Conservation (phyloP, 371 early-diverging fungal species). For the Gilbertella persicaria region DNA sequence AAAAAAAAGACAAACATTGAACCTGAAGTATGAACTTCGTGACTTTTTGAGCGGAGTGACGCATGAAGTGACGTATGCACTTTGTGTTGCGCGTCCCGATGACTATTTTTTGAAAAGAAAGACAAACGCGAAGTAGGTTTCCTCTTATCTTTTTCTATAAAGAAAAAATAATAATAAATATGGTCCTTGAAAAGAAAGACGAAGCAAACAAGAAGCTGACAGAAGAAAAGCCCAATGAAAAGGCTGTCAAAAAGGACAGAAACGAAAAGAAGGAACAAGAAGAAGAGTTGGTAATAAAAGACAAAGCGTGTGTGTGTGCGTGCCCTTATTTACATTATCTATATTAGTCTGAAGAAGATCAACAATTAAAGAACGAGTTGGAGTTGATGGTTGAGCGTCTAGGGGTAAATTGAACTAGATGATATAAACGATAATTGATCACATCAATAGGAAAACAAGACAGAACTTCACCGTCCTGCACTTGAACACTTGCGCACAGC, state of each 20-base stretch:
- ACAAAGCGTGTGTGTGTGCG: background rate
- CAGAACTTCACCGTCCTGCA: slow-evolving; percentile 78
- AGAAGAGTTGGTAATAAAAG: slow-evolving; percentile 45
- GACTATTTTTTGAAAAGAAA: background rate
- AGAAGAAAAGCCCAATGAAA: slow-evolving; percentile 28
- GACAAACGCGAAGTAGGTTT: slow-evolving; percentile 14
- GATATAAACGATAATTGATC: background rate
- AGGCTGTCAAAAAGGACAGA: slow-evolving; percentile 38
- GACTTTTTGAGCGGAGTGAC: background rate
- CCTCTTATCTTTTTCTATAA: slow-evolving; percentile 4
- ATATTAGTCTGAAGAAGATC: slow-evolving; percentile 93
- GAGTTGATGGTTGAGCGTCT: slow-evolving; percentile 93
- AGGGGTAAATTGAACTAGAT: too few species aligned
- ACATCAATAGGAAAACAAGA: slow-evolving; percentile 65
- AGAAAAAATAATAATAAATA: slow-evolving; percentile 2
- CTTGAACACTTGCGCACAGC: slow-evolving; percentile 85
- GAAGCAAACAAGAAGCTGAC: slow-evolving; percentile 14
- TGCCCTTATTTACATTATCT: background rate
- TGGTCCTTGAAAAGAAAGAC: slow-evolving; percentile 31
- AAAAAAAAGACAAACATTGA: background rate
- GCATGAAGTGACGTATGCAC: background rate
- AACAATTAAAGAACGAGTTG: slow-evolving; percentile 88
- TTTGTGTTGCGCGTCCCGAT: slow-evolving; percentile 12
- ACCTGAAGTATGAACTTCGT: too few species aligned
- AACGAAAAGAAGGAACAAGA: slow-evolving; percentile 49